Conservation (phyloP, 345 rosid species). For the Turritis glabra region DNA sequence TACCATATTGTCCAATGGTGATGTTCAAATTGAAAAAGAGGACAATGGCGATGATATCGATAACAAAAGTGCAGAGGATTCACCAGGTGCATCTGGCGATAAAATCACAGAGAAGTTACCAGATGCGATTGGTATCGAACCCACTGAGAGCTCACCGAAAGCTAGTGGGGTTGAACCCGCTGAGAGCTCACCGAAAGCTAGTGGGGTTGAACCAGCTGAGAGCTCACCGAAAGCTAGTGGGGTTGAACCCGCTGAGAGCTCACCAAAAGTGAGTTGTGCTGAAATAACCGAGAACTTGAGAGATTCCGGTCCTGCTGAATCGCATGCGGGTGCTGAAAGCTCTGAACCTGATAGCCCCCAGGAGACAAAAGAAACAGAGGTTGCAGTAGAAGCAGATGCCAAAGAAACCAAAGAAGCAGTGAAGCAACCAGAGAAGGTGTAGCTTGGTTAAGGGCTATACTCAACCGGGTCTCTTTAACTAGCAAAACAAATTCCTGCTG, state of each 20-base stretch:
- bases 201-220: background rate
- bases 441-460: constrained; percentile 8
- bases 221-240: background rate
- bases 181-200: background rate
- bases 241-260: background rate
- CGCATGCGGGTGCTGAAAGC: constrained; percentile 17
- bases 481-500: constrained; percentile 13
- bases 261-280: background rate
- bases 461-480: constrained; percentile 9
- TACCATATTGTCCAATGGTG: constrained; percentile 45
- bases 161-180: background rate
- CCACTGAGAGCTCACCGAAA: background rate
- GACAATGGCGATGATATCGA: constrained; percentile 40
- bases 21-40: constrained; percentile 40
- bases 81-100: constrained; percentile 11
- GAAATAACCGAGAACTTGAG: background rate
- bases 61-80: constrained; percentile 17
- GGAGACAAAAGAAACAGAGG: constrained; percentile 31
- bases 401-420: constrained; percentile 25
- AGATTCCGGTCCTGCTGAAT: constrained; percentile 25
- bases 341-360: constrained; percentile 15
- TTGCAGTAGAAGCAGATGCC: constrained; percentile 13
- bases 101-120: constrained; percentile 14
- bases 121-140: background rate
- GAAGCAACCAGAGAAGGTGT: constrained; percentile 27